Base-by-base conservation (phyloP, 495 filamentous ascomycete species). In the Hypoxylon lienhwacheense region DNA sequence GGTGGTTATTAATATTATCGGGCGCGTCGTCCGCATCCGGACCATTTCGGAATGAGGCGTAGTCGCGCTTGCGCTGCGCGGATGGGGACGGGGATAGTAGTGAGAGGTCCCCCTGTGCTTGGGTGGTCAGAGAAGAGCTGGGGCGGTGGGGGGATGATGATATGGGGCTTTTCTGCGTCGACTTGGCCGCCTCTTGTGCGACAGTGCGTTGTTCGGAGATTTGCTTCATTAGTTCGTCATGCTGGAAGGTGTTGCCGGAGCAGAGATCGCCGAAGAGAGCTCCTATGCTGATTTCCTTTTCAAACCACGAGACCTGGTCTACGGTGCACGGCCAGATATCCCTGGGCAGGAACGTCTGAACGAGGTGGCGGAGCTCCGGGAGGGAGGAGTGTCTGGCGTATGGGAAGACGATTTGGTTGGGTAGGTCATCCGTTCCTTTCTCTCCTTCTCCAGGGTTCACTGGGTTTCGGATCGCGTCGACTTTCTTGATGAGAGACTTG, bases 371-470 rank as follows among this genome's bases (percentile, higher is more conserved):
- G 4, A 96, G 76, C 66, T 97, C 92, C 0, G 72, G 70, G 42
- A 92, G 90, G 0, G 89, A 96, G 0, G 92, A 95, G 68, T 97
- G 92, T 1, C 92, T 82, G 0, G 92, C 91, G 63, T 92, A 97
- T 3, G 91, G 89, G 52, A 97, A 96, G 7, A 65, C 69, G 22
- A 84, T 79, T 15, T 61, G 51, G 3, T 65, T 73, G 16, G 81
- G 72, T 2, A 80, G 61, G 2, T 11, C 10, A 11, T 57, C 39
- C 12, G 15, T 2, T 0, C 41, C 17, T n/a, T 17, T 14, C 6
- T 19, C 25, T 21, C 40, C 34, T 6, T 35, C 43, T 1, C 31
- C 8, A 2, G 55, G 41, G 12, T 16, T 31, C 8, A 53, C 54
- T 6, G 56, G 63, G 19, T 53, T 47, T 7, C 22, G 61, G 7